Percentiles rank a stretch among this genome's conserved stretches.
phyloP scores from a whole-genome alignment of 2,329 filamentous ascomycete species.

The Periconia sp. region DNA sequence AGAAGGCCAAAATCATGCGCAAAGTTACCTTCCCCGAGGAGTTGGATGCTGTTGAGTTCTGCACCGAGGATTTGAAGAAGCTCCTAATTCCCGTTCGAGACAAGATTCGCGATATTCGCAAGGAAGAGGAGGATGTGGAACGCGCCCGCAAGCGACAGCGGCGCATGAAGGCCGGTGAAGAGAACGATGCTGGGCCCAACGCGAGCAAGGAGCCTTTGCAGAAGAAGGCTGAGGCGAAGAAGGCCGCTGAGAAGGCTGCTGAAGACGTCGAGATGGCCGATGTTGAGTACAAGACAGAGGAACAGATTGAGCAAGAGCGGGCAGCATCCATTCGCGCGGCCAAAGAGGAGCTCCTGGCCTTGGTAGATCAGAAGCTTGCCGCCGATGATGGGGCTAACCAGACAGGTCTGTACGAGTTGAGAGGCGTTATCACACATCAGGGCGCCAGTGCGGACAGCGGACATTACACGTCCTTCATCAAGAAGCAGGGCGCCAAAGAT shows the following conservation, averaged over 20 bases:
- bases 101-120: conserved; percentile 91
- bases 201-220: conserved; percentile 52
- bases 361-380: conserved; percentile 74
- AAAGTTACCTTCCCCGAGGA: conserved; percentile 97
- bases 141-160: conserved; percentile 91
- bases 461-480: conserved; percentile 97
- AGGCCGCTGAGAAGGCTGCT: conserved; percentile 45
- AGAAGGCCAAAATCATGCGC: conserved; percentile 99
- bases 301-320: conserved; percentile 85
- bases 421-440: conserved; percentile 93
- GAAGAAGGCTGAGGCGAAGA: conserved; percentile 52
- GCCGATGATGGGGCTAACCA: conserved; percentile 85
- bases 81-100: conserved; percentile 89
- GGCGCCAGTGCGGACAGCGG: conserved; percentile 95
- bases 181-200: conserved; percentile 49
- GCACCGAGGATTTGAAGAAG: conserved; percentile 83
- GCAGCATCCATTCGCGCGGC: conserved; percentile 72
- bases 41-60: conserved; percentile 91
- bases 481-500: conserved; percentile 78
- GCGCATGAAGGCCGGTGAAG: conserved; percentile 60
- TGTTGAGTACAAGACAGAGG: conserved; percentile 86
- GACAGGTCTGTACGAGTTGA: conserved; percentile 91
- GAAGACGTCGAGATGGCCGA: conserved; percentile 70
- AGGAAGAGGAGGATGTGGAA: conserved; percentile 92
- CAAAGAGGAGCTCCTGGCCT: conserved; percentile 82